Base-by-base conservation (phyloP, 257 asterid genomes). In the Ballota nigra region DNA sequence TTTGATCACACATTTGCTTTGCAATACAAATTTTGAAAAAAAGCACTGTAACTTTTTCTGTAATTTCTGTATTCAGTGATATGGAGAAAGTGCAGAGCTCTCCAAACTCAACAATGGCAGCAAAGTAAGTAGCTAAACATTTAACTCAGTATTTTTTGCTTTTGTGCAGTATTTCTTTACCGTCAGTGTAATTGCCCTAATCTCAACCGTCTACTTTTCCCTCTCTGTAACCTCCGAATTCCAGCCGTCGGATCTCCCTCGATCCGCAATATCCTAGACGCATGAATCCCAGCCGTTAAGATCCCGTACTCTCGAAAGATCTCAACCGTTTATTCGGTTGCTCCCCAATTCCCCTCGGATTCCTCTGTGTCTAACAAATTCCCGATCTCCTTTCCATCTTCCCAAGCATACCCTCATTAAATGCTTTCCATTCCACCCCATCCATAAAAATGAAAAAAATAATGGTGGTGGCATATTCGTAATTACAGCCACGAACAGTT, bases 51-150 rank as follows among this genome's bases (percentile, higher is more conserved):
- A 52, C 10, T 5, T 49, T 36, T 2, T 6, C 58, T 28, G 31
- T 6, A 20, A 16, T 13, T 61, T 47, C 45, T 41, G 24, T 22
- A 8, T 47, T 52, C 84, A 91, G 95, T 24, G 78, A n/a, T 13
- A 78, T 71, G 66, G 88, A 82, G 82, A 80, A 77, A 69, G 73
- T 75, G 80, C 72, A 79, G 89, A 87, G 84, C 83, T 83, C 90
- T 5, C 51, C 75, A 55, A 89, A 92, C 89, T 80, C 94, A 84
- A 87, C 96, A 85, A 86, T 87, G 96, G 88, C 88, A 75, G 78
- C 72, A 23, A 82, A 82, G 98, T 92, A 74, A 83, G 82, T 77
- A 65, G 60, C 79, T 79, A 70, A 36, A 20, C 16, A 63, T 62
- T 23, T 26, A 52, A 56, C 77, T 75, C 64, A 22, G 69, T 47